Conservation (phyloP, 2,329 filamentous ascomycete genomes). For the Drechmeria coniospora region DNA sequence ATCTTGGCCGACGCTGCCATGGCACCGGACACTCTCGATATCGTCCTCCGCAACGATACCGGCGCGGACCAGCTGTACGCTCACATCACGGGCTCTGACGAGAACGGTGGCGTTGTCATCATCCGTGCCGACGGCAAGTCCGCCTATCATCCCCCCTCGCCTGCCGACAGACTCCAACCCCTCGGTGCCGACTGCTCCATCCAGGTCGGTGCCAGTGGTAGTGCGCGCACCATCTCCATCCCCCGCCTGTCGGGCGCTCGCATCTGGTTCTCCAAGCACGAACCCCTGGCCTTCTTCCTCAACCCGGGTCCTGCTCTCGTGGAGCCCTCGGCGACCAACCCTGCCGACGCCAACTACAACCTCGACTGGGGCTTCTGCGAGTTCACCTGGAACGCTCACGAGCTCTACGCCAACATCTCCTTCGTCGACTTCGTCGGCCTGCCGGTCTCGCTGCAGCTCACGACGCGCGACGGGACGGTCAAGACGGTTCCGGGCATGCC, state of each 20-base stretch:
- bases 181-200: conserved; percentile 47
- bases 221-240: conserved; percentile 44
- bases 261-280: conserved; percentile 53
- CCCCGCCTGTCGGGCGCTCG: conserved; percentile 56
- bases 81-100: conserved; percentile 51
- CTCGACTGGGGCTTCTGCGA: conserved; percentile 53
- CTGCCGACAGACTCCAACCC: conserved; percentile 30
- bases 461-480: conserved; percentile 26
- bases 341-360: conserved; percentile 44
- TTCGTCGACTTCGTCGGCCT: conserved; percentile 62
- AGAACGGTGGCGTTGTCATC: conserved; percentile 44
- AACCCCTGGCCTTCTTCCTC: conserved; percentile 48
- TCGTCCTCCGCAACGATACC: conserved; percentile 52
- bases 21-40: conserved; percentile 25
- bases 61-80: conserved; percentile 41
- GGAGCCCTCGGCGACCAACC: conserved; percentile 58
- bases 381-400: conserved; percentile 45
- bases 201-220: conserved; percentile 43
- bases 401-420: conserved; percentile 54
- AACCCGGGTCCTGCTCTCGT: conserved; percentile 61
- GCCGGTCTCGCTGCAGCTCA: conserved; percentile 43
- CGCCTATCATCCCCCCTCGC: conserved; percentile 48
- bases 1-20: no score
- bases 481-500: conserved; percentile 35
- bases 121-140: conserved; percentile 51